Base-by-base conservation (phyloP, 2,329 filamentous ascomycete genomes). In the Colletotrichum gigasporum region DNA sequence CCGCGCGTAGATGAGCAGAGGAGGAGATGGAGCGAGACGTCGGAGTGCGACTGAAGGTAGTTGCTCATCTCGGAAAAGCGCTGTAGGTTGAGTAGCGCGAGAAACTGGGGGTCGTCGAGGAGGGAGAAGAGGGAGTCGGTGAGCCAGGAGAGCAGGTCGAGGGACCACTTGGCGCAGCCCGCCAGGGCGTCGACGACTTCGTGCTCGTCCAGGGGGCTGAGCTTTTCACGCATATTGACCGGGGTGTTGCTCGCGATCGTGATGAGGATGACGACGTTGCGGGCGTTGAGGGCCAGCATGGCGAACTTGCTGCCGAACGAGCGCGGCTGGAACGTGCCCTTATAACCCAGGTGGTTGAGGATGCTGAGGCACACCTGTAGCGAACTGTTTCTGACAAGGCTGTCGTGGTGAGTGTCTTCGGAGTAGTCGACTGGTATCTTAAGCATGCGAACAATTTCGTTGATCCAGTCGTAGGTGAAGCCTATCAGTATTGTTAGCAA, bases 381-480 rank as follows among this genome's bases (percentile, higher is more conserved):
- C 34, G 89, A 83, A 3, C 84, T 82, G 71, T 96, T 94, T 64
- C 90, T 84, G 67, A 96, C 86, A 32, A 97, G 80, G 63, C 89
- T 84, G 73, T 95, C 90, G 69, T 91, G 87, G 44, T 87, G 85
- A 2, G 87, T 81, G 65, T 97, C 92, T 50, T 92, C 86, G 0
- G 93, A 91, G 72, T 94, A 96, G 77, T 98, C 95, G 48, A 94
- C 87, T 51, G 90, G 88, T 28, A 92, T 83, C 67, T 90, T 90
- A 53, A 94, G 80, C 61, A 91, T 87, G 39, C 87, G 84, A 54
- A 92, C 88, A 11, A 94, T 80, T 68, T 92, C 89, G 39, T 82
- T 83, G 54, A 92, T 80, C 82, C 90, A 89, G 62, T 89, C 83
- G 41, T 83, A 82, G 55, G 87, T 80, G 68, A 91, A 88, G 52